These are phyloP conservation scores for Didymella pomorum DNA, from an alignment of 2,329 filamentous ascomycete genomes.

Conservation along the genomic window DNA sequence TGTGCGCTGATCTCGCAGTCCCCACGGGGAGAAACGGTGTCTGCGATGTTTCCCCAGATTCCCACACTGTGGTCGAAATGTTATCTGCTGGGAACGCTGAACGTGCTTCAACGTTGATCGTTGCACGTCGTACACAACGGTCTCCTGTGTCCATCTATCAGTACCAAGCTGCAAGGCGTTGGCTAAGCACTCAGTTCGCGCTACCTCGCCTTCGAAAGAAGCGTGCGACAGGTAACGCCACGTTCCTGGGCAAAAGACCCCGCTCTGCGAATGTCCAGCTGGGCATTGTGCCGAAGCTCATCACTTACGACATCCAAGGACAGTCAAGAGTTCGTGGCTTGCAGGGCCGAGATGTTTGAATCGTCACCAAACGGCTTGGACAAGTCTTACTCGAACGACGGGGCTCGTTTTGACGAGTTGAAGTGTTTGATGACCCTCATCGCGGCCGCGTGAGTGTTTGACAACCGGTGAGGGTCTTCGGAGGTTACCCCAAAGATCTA, in stretches of 20 bases:
- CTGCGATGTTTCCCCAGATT: constrained; percentile 1
- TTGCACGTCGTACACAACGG: constrained; percentile 8
- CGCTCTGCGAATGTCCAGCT: constrained; percentile 11
- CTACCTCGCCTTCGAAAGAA: constrained; percentile 33
- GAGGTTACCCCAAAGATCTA: constrained; percentile 3
- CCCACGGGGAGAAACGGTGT: constrained; percentile 34
- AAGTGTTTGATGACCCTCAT: constrained; percentile 3
- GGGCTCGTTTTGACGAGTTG: constrained; percentile 12
- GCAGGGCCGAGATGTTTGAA: constrained; percentile 29
- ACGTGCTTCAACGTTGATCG: constrained; percentile 5
- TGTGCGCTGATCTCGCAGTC: constrained; percentile 32
- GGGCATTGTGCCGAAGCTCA: constrained; percentile 28
- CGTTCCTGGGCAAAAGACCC: constrained; percentile 35
- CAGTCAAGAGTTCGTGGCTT: constrained; percentile 34
- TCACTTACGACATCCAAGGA: constrained; percentile 40
- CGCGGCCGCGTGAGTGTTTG: constrained; percentile 7
- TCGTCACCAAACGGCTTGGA: constrained; percentile 43
- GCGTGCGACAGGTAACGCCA: constrained; percentile 34
- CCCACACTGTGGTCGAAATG: not conserved
- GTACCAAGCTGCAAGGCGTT: constrained; percentile 36
- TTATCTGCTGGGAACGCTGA: not conserved
- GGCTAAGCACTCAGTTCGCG: constrained; percentile 32
- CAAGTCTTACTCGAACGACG: constrained; percentile 46
- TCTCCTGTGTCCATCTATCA: not conserved
- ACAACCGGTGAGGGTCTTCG: constrained; percentile 13